These are phyloP conservation scores for Tetracladium setigerum DNA, from an alignment of 495 filamentous ascomycete species.

Conservation along the genomic window DNA sequence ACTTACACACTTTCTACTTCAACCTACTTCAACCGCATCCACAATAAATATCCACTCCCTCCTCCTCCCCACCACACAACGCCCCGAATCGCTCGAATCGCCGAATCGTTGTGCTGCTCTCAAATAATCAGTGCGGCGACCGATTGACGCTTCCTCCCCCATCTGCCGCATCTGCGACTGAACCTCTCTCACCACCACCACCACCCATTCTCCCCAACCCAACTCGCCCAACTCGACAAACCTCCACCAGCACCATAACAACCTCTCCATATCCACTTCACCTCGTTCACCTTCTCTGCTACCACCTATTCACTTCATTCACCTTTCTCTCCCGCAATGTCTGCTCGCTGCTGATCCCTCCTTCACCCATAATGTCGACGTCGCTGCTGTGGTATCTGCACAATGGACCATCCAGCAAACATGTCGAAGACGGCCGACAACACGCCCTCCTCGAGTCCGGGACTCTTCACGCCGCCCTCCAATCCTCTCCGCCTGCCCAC, in stretches of 20 bases:
- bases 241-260: not conserved
- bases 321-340: not conserved
- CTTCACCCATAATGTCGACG: conserved; percentile 14
- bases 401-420: conserved; percentile 14
- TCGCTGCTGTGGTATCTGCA: conserved; percentile 6
- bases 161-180: not conserved
- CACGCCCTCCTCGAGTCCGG: conserved; percentile 23
- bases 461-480: conserved; percentile 18
- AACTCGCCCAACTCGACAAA: not conserved
- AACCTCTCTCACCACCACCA: not conserved
- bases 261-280: not conserved
- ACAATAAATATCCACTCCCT: no score
- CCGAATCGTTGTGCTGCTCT: no score
- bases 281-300: not conserved
- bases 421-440: conserved; percentile 15
- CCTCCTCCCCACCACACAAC: no score
- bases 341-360: conserved; percentile 9
- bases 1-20: no score
- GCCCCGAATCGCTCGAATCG: no score
- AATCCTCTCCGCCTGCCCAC: conserved; percentile 5
- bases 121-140: no score
- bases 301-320: not conserved
- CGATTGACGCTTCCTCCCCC: no score
- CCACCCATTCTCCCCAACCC: not conserved
- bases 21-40: no score